A percentile compares a stretch with the other conserved stretches of the same genome.
These are phyloP conservation scores for Eutrema yunnanense DNA, from an alignment of 345 rosid genomes.

Conservation along the genomic window DNA sequence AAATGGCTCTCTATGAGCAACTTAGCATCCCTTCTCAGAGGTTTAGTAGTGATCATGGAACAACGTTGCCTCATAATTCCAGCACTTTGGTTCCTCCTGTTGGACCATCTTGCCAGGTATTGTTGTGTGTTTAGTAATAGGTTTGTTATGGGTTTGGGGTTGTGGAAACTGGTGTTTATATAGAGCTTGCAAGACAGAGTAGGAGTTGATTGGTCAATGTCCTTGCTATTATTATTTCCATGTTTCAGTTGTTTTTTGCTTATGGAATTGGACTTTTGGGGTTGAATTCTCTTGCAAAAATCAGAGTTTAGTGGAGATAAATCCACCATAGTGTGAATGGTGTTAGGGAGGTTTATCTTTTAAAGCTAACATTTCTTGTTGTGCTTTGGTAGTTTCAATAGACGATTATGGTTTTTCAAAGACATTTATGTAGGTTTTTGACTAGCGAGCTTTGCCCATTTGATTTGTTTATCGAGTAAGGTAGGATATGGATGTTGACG, in stretches of 20 bases:
- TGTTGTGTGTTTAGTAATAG: constrained; percentile 2
- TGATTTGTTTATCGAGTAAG: neutral
- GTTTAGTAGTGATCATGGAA: constrained; percentile 39
- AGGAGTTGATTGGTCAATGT: neutral
- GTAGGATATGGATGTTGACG: too few species aligned
- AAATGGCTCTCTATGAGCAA: constrained; percentile 99
- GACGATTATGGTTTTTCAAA: neutral
- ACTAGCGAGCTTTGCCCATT: neutral
- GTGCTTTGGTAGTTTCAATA: neutral
- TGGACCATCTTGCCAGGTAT: constrained; percentile 59
- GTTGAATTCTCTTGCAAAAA: neutral
- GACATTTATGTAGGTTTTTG: neutral
- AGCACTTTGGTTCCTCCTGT: constrained; percentile 36
- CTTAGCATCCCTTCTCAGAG: constrained; percentile 83
- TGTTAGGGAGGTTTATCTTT: neutral
- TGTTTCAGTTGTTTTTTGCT: neutral
- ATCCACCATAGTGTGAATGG: neutral
- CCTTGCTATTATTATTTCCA: neutral
- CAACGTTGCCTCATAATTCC: constrained; percentile 28
- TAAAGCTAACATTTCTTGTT: neutral
- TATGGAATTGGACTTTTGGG: neutral
- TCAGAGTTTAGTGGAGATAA: neutral
- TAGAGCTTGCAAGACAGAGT: neutral
- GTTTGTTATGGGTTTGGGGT: neutral
- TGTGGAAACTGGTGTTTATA: neutral